Conservation (phyloP, 164 flowering plant genomes). For the Piper betle region DNA sequence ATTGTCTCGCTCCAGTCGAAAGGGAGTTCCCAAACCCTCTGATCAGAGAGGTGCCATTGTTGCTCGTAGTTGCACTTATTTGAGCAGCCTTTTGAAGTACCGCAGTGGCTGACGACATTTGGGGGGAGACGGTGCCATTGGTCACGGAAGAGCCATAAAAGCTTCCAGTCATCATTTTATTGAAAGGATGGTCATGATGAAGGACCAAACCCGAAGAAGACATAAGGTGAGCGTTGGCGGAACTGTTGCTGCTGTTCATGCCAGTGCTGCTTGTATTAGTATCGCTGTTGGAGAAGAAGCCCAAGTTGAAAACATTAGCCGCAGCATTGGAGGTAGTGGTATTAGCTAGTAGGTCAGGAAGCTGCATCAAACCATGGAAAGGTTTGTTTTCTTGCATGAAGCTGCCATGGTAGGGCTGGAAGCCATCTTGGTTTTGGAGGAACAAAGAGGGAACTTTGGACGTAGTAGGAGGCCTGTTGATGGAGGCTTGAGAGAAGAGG, state of each 20-base stretch:
- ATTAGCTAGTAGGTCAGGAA: slow-evolving; percentile 19
- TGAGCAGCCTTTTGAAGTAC: slow-evolving; percentile 78
- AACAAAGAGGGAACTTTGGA: slow-evolving; percentile 22
- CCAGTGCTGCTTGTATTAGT: slow-evolving; percentile 5
- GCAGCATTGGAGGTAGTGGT: slow-evolving; percentile 5
- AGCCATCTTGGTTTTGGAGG: slow-evolving; percentile 22
- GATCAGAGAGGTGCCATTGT: slow-evolving; percentile 24
- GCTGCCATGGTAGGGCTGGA: slow-evolving; percentile 20
- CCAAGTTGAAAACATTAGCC: slow-evolving; percentile 39
- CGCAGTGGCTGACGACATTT: slow-evolving; percentile 89
- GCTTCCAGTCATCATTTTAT: too few relatives aligned
- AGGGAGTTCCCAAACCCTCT: slow-evolving; percentile 35
- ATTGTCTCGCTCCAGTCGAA: slow-evolving; percentile 10
- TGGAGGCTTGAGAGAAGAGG: slow-evolving; percentile 17
- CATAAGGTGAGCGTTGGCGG: slow-evolving; percentile 8
- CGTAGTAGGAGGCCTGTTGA: slow-evolving; percentile 17
- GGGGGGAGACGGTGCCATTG: too few relatives aligned
- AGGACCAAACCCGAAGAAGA: slow-evolving; percentile 21
- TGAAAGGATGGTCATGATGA: slow-evolving; percentile 28
- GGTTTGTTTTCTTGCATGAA: slow-evolving; percentile 20
- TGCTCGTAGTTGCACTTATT: slow-evolving; percentile 62
- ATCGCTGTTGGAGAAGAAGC: slow-evolving; percentile 35
- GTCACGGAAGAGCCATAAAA: too few relatives aligned
- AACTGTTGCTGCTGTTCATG: slow-evolving; percentile 14
- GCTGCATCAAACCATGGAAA: slow-evolving; percentile 53